phyloP scores from a whole-genome alignment of 768 basidiomycete genomes.

The Cystobasidium tubakii region DNA sequence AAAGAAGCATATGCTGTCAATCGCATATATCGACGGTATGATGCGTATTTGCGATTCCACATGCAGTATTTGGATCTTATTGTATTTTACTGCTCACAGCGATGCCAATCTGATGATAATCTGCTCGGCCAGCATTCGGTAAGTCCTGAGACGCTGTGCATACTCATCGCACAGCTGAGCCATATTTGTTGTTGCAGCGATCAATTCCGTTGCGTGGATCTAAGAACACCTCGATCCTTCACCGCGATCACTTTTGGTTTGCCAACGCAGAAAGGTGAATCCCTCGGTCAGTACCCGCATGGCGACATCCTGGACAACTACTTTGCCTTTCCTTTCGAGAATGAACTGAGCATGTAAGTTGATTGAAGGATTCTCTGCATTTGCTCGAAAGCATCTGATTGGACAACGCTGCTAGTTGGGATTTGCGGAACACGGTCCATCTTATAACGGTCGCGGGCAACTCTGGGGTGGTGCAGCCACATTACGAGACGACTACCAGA shows the following conservation, averaged over 20 bases:
- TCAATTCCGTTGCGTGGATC: constrained; percentile 25
- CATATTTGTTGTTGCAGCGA: background rate
- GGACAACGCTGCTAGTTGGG: constrained; percentile 14
- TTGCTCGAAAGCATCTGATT: background rate
- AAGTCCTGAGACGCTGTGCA: background rate
- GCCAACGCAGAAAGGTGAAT: background rate
- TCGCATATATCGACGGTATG: constrained; percentile 11
- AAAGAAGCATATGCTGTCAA: background rate
- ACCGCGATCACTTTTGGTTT: background rate
- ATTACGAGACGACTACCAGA: constrained; percentile 5
- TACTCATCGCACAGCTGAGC: background rate
- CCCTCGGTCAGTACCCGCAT: constrained; percentile 14
- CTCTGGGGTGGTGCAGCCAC: constrained; percentile 17
- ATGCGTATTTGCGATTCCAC: background rate
- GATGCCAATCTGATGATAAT: background rate
- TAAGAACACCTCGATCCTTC: background rate
- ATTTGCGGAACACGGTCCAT: constrained; percentile 13
- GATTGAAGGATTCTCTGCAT: too few species aligned
- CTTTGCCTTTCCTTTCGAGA: constrained; percentile 24
- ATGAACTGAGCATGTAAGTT: constrained; percentile 15
- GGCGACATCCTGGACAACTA: constrained; percentile 9
- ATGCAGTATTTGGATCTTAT: too few species aligned
- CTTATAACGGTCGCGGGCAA: background rate
- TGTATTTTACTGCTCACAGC: background rate
- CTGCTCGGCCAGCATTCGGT: constrained; percentile 9